Base-by-base conservation (phyloP, 805 yeast genomes). In the Cyberlindnera samutprakarnensis region DNA sequence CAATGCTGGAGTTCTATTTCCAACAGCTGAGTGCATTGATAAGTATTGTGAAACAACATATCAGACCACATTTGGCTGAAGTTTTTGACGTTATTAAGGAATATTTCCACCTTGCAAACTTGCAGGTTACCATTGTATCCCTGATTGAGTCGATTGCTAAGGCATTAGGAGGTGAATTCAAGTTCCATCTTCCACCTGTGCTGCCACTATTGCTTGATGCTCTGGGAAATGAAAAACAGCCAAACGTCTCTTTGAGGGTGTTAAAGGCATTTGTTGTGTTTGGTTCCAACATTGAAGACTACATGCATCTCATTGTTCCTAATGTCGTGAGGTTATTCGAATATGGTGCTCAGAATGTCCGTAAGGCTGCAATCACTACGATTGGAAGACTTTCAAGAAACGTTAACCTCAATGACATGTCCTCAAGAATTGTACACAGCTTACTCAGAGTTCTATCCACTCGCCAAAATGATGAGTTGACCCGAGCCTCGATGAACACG, bases 131-230 rank as follows among this genome's bases (percentile, higher is more conserved):
- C 0, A 80, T 90, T 15, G 73, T 92, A 23, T 73, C 78, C 16
- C 70, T 90, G 21, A 73, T 88, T 15, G 96, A 90, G 51, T 74
- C 87, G 4, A 73, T 92, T 19, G 83, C 96, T 0, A 73, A 71
- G 32, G 87, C 96, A 0, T 62, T 92, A 30, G 95, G 86, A 36
- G 94, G 94, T 7, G 98, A 92, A 50, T 92, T 92, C 62, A 92
- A 86, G 46, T 67, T 78, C 54, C 79, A 80, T 50, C 63, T 92
- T 37, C 83, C 95, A 2, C 75, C 75, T 17, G 73, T 92, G 2
- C 65, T 92, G 25, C 84, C 92, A 0, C 61, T 84, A 25, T 66
- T 92, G 49, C 61, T 92, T 27, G 78, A 78, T 30, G 80, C 85
- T 5, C 63, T 92, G 30, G 94, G 84, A 33, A 74, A 73, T 32